Evolutionary conservation across 768 basidiomycete genomes (phyloP), one percentile per base, ranked within the genome.

Genomic region (Mycena olivaceomarginata): DNA sequence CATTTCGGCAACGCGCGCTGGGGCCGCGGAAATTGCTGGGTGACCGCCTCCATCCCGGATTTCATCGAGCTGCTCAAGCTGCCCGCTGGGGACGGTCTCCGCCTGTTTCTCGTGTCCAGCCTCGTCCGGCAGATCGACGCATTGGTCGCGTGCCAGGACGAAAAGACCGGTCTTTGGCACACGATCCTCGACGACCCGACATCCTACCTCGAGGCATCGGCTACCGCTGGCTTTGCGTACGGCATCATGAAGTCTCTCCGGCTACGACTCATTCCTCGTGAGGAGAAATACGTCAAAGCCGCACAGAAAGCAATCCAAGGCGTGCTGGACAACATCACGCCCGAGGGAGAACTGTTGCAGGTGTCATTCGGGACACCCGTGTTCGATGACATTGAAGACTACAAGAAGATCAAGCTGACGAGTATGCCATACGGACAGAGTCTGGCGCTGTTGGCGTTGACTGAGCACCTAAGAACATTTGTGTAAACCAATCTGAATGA

Each of bases 391-490:
- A 78, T 88, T 40, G 88, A 91, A 65, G 88, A 85, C 70, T 92
- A 91, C 81, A 89, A 88, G 79, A 84, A 86, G 60, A 87, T 92
- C 59, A 86, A 88, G n/a, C 83, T 91, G 80, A 92, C 91, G 31
- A 88, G 89, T 67, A 91, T 92, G 91, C 91, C 91, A 15, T 92
- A 91, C 78, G 91, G 91, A 16, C 90, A 91, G 79, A 90, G 89
- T 73, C 82, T 91, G 75, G 90, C 89, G 22, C 82, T 90, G 73
- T 81, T 90, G 45, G 90, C 90, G 18, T 82, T 91, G 76, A 90
- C 89, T 18, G 90, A 91, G 79, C 88, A 88, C 70, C 81, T 88
- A 40, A 87, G 87, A 82, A 87, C 85, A 31, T 85, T 87, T 74
- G 70, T 88, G 69, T 88, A 85, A 77, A 71, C 60, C 72, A 51